Evolutionary conservation across 106 monocot genomes (phyloP).

Genomic region (Dendrobium huoshanense): DNA sequence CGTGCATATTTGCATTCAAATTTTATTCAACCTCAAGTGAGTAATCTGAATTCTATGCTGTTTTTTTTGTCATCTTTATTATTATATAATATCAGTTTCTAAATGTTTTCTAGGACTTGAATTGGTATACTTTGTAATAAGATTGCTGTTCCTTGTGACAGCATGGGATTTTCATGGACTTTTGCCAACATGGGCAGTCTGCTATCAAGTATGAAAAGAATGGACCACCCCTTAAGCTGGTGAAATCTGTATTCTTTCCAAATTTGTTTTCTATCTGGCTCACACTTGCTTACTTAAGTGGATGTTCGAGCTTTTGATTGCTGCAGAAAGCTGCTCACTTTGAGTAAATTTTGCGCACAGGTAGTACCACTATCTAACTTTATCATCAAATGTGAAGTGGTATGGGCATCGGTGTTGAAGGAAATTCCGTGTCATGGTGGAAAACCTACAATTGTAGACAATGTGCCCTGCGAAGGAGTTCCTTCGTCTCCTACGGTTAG

Average conservation of each 20-base stretch:
- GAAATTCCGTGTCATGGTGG: slow-evolving; percentile 19
- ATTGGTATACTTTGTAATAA: neutral
- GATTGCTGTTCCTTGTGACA: slow-evolving; percentile 26
- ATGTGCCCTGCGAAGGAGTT: slow-evolving; percentile 22
- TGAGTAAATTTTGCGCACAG: slow-evolving; percentile 23
- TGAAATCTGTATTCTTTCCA: slow-evolving; percentile 17
- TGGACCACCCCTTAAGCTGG: slow-evolving; percentile 36
- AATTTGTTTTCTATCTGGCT: neutral
- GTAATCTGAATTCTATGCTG: neutral
- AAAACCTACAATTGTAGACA: neutral
- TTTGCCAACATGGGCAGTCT: slow-evolving; percentile 46
- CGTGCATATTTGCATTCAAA: slow-evolving; percentile 33
- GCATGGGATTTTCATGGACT: slow-evolving; percentile 65
- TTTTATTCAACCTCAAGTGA: slow-evolving; percentile 45
- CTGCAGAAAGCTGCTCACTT: neutral
- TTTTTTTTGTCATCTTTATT: neutral
- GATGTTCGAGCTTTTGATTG: neutral
- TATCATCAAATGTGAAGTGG: slow-evolving; percentile 43
- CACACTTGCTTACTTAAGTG: neutral
- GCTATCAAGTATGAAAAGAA: slow-evolving; percentile 7
- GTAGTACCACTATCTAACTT: slow-evolving; percentile 70
- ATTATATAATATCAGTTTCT: neutral
- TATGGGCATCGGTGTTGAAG: slow-evolving; percentile 34
- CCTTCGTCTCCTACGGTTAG: slow-evolving; percentile 29
- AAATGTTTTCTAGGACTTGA: neutral